Base-by-base conservation (phyloP, 306 rosid genomes). In the Pyrus pyrifolia region DNA sequence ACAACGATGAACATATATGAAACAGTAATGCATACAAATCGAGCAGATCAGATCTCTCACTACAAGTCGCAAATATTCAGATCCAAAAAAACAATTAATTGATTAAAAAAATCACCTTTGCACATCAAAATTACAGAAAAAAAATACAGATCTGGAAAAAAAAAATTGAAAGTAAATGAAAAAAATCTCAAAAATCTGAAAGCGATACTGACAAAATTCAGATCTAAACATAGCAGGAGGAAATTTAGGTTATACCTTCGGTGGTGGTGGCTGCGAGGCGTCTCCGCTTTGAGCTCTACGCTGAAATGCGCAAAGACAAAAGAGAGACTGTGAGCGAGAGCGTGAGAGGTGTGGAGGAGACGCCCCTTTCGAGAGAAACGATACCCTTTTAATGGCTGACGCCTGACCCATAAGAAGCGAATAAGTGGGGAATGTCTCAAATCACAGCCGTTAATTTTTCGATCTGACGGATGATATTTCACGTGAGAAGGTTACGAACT, bases 261-360 rank as follows among this genome's bases (percentile, higher is more conserved):
- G 4, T 8, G 66, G 10, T 42, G 78, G 78, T 45, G 82, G 85
- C 59, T 78, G 76, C 27, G 77, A 78, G 76, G 70, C 11, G 33
- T 71, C 76, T 75, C 46, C 57, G 33, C 76, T 31, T 73, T 73
- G 76, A 23, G 57, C 76, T 73, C 76, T 59, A 38, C 40, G 42
- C 45, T 22, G 76, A 73, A 44, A 27, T 22, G 55, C 61, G 25
- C 29, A 77, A 38, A 30, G 75, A 71, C 73, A 67, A 23, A 65
- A 42, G 45, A 42, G 73, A 46, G 8, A 6, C 65, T 19, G 58
- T 11, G 51, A 68, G 73, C 42, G 25, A 53, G 75, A 73, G 25
- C 11, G 40, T 0, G 27, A 8, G 0, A 9, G 27, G 74, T 30
- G 71, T 17, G 85, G 76, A 63, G 76, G 69, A 73, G 78, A 63